phyloP scores from a whole-genome alignment of 2,329 filamentous ascomycete genomes.

The Neonectria coccinea region DNA sequence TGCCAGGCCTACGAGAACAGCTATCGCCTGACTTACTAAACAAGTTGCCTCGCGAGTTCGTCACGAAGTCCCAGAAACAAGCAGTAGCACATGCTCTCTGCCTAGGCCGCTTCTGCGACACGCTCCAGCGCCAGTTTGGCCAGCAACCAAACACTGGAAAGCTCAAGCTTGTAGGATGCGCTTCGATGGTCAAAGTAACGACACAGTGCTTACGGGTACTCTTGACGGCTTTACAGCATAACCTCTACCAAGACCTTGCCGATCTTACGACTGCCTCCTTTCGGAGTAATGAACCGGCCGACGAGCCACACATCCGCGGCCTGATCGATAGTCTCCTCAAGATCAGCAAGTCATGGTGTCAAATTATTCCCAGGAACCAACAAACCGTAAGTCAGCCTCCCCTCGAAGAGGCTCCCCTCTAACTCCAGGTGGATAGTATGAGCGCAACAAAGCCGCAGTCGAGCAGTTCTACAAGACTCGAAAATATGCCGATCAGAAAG shows the following conservation, averaged over 20 bases:
- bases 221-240: constrained; percentile 51
- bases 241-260: constrained; percentile 50
- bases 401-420: neutral
- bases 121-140: constrained; percentile 47
- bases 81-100: constrained; percentile 54
- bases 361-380: constrained; percentile 45
- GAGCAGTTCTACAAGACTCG: constrained; percentile 49
- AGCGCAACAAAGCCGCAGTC: constrained; percentile 46
- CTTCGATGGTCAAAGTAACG: constrained; percentile 48
- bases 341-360: constrained; percentile 50
- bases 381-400: constrained; percentile 41
- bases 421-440: constrained; percentile 38
- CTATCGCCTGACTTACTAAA: constrained; percentile 49
- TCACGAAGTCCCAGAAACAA: constrained; percentile 53
- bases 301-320: constrained; percentile 48
- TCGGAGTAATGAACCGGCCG: constrained; percentile 48
- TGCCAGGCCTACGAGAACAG: constrained; percentile 52
- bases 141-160: constrained; percentile 41
- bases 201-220: constrained; percentile 50
- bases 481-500: constrained; percentile 43
- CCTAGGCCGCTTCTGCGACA: constrained; percentile 52
- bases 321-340: constrained; percentile 51
- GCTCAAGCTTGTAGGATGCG: constrained; percentile 47
- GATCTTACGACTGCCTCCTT: constrained; percentile 53
- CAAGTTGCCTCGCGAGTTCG: constrained; percentile 52